Evolutionary conservation across 306 rosid genomes (phyloP).

Genomic region (Phaseolus lunatus): DNA sequence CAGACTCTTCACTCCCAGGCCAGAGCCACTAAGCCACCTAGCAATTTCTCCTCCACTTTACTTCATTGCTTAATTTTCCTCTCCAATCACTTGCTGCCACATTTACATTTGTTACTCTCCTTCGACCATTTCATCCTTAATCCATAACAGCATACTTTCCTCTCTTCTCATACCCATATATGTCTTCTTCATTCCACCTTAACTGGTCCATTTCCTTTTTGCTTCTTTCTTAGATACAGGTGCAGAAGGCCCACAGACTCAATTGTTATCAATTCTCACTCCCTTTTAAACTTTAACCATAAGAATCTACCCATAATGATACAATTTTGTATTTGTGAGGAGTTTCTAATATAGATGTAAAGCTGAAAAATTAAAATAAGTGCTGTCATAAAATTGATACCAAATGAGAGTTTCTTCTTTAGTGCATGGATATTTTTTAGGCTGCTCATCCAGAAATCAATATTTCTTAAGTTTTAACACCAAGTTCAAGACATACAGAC

Average conservation of each 20-base stretch:
- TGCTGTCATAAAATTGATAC: neutral
- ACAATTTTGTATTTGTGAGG: neutral
- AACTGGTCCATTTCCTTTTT: neutral
- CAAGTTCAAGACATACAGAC: neutral
- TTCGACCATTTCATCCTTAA: neutral
- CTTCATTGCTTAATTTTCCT: neutral
- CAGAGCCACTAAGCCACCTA: neutral
- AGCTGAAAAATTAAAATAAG: no score
- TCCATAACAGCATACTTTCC: neutral
- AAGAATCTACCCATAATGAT: neutral
- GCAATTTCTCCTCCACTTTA: neutral
- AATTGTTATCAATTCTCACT: neutral
- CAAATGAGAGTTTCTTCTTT: neutral
- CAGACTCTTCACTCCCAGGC: neutral
- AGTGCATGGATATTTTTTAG: neutral
- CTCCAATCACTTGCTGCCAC: neutral
- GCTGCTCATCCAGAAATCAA: neutral
- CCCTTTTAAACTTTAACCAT: neutral
- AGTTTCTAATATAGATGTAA: neutral
- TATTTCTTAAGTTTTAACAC: neutral
- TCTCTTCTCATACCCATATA: neutral
- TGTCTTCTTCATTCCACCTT: neutral
- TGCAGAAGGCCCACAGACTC: neutral
- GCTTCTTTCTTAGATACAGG: neutral
- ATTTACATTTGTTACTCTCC: neutral